Evolutionary conservation across 306 rosid species (phyloP).

Genomic region (Malus fusca): DNA sequence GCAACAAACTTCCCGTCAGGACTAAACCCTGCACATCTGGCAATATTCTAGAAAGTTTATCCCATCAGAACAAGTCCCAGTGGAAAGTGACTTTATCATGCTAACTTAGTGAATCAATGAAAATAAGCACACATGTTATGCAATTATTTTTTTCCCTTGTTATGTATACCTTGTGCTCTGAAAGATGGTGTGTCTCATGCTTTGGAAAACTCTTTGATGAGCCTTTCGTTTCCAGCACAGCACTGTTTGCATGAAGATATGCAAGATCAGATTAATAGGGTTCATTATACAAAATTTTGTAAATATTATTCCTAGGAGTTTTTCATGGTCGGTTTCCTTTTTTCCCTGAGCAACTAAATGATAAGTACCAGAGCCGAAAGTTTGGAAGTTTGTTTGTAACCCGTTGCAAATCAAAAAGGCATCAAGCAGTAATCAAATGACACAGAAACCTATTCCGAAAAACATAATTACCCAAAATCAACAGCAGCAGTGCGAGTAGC

Average conservation of each 20-base stretch:
- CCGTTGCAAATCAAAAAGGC: not conserved
- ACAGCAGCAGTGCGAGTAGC: constrained; percentile 29
- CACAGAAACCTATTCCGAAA: not conserved
- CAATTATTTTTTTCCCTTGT: not conserved
- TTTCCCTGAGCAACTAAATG: not conserved
- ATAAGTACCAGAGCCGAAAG: not conserved
- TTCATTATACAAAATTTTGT: not conserved
- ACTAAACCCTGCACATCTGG: constrained; percentile 92
- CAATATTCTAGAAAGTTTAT: constrained; percentile 75
- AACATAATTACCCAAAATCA: constrained; percentile 56
- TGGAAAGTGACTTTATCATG: not conserved
- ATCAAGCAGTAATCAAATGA: not conserved
- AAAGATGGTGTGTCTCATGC: constrained; percentile 87
- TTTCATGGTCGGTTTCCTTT: not conserved
- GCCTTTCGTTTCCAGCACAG: constrained; percentile 57
- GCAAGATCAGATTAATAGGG: not conserved
- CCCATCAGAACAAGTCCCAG: constrained; percentile 32
- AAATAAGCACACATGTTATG: not conserved
- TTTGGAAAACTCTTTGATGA: constrained; percentile 68
- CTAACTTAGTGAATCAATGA: constrained; percentile 2
- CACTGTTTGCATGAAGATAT: constrained; percentile 31
- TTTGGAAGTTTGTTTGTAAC: not conserved
- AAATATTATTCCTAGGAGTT: not conserved
- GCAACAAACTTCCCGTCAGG: constrained; percentile 85
- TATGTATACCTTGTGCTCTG: constrained; percentile 76